Evolutionary conservation across 1,284 basidiomycete genomes (phyloP).

Genomic region (Boletus albobrunnescens): DNA sequence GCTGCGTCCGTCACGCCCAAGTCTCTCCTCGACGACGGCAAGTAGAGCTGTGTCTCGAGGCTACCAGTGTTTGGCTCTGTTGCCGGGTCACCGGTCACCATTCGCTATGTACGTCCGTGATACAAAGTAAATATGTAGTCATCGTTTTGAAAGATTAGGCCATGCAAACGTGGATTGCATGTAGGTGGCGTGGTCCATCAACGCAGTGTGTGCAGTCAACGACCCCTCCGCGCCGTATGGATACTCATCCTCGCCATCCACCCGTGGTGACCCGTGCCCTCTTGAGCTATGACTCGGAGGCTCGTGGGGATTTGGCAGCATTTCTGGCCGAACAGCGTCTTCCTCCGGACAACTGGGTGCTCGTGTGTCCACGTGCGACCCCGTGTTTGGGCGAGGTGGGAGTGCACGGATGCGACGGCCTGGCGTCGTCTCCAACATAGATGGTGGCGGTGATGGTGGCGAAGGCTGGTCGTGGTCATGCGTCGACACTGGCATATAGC

Average conservation of each 20-base stretch:
- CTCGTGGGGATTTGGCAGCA: slow-evolving; percentile 11
- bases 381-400: slow-evolving; percentile 25
- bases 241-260: slow-evolving; percentile 16
- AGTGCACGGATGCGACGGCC: slow-evolving; percentile 28
- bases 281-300: not conserved
- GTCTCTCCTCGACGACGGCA: not conserved
- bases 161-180: slow-evolving; percentile 19
- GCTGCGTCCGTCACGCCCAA: slow-evolving; percentile 3
- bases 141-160: slow-evolving; percentile 9
- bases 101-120: no score
- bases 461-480: slow-evolving; percentile 20
- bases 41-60: not conserved
- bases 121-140: no score
- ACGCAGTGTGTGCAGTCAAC: slow-evolving; percentile 27
- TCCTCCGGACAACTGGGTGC: not conserved
- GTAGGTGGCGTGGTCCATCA: slow-evolving; percentile 30
- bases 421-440: slow-evolving; percentile 11
- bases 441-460: slow-evolving; percentile 8
- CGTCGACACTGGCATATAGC: slow-evolving; percentile 20
- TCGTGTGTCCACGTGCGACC: not conserved
- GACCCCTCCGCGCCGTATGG: slow-evolving; percentile 25
- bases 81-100: not conserved
- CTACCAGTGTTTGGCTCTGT: slow-evolving; percentile 32
- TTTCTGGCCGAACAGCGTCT: not conserved
- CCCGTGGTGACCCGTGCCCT: not conserved